A percentile compares a stretch with the other conserved stretches of the same genome.
Conservation (phyloP, 179 eudicot species). For the Pouteria campechiana region DNA sequence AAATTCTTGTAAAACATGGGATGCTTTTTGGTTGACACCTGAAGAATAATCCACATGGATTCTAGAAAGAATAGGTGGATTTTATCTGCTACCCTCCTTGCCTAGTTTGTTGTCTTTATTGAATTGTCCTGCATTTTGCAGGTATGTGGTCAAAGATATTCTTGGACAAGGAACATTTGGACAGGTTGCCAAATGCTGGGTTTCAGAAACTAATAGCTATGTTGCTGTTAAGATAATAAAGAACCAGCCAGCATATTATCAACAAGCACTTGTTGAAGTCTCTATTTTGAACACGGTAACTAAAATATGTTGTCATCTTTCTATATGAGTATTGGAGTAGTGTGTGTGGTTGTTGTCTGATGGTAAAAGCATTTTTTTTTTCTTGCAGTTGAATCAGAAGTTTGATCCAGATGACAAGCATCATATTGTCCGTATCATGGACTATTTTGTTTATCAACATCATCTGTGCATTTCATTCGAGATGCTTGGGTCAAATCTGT, state of each 20-base stretch:
- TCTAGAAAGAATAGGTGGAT: too few species aligned
- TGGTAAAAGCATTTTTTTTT: constrained; percentile 10
- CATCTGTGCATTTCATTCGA: constrained; percentile 94
- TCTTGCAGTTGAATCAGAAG: constrained; percentile 72
- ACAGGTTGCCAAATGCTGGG: constrained; percentile 98
- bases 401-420: constrained; percentile 95
- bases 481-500: constrained; percentile 85
- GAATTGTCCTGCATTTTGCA: too few species aligned
- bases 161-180: constrained; percentile 99
- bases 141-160: constrained; percentile 89
- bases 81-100: too few species aligned
- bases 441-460: constrained; percentile 79
- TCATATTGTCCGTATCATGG: constrained; percentile 93
- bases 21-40: too few species aligned
- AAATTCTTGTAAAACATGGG: too few species aligned
- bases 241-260: constrained; percentile 94
- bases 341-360: not conserved
- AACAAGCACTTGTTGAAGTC: constrained; percentile 95
- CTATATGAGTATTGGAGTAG: too few species aligned
- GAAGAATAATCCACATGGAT: too few species aligned
- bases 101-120: too few species aligned
- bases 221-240: constrained; percentile 90
- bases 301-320: too few species aligned
- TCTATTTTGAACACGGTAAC: constrained; percentile 73
- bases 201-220: constrained; percentile 65